Conservation (phyloP, 2,329 filamentous ascomycete genomes). For the Zymoseptoria crescenta region DNA sequence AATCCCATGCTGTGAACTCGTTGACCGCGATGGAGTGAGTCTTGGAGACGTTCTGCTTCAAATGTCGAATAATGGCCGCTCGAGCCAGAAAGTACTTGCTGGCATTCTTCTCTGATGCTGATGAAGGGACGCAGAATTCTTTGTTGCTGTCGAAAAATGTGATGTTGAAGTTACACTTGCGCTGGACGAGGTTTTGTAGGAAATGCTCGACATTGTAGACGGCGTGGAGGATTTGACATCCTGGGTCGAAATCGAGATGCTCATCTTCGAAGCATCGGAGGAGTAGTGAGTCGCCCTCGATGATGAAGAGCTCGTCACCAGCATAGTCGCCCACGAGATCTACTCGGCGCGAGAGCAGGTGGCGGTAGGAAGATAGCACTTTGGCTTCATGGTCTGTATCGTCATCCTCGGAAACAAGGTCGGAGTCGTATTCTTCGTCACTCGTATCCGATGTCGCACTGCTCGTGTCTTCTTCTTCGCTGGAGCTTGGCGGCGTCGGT, state of each 20-base stretch:
- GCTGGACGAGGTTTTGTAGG: slow-evolving; percentile 50
- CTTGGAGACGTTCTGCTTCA: slow-evolving; percentile 40
- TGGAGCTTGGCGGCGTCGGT: not conserved
- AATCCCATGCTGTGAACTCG: slow-evolving; percentile 42
- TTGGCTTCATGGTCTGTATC: slow-evolving; percentile 6
- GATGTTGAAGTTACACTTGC: slow-evolving; percentile 64
- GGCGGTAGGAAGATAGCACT: slow-evolving; percentile 32
- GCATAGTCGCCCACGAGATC: slow-evolving; percentile 70
- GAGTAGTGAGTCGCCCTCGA: slow-evolving; percentile 68
- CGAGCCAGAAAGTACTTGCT: slow-evolving; percentile 56
- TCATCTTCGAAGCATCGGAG: slow-evolving; percentile 54
- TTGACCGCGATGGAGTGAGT: slow-evolving; percentile 38
- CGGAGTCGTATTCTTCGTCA: slow-evolving; percentile 1
- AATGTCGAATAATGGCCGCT: slow-evolving; percentile 56
- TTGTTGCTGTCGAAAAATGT: slow-evolving; percentile 57
- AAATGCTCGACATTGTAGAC: slow-evolving; percentile 62
- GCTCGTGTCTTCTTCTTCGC: not conserved
- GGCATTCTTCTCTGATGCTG: slow-evolving; percentile 26
- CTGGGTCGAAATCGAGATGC: slow-evolving; percentile 57
- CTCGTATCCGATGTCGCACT: not conserved
- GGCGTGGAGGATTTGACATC: slow-evolving; percentile 65
- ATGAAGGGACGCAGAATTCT: slow-evolving; percentile 48
- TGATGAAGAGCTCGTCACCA: slow-evolving; percentile 62
- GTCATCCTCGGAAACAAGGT: slow-evolving; percentile 5
- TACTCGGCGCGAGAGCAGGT: slow-evolving; percentile 40